Evolutionary conservation across 129 eudicot species (phyloP), one percentile per base, ranked within the genome.

Genomic region (Pseudognaphalium luteoalbum): DNA sequence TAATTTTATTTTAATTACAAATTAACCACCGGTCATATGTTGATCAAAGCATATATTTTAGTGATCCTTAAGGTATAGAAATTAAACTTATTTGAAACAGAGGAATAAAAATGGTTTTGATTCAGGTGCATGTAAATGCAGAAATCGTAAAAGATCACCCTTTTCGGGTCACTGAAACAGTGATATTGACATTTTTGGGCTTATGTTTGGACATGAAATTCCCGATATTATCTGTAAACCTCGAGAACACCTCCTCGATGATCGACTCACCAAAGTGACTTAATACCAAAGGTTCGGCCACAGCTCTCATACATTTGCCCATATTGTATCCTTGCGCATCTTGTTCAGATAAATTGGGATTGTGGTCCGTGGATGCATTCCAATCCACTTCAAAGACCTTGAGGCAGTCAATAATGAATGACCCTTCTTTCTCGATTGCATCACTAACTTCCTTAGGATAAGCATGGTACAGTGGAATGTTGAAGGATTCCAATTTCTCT

Each of bases 261-360:
- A 87, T 20, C 7, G 81, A 75, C 71, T 78, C 81, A 2, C 91
- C 91, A 61, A 89, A 89, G 33, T 89, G 96, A 68, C 77, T 75
- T 6, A 35, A 82, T 28, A 89, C 66, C 62, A 89, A 29, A 25
- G 91, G 87, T 25, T 86, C 96, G 2, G 86, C 81, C 21, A 89
- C 89, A 4, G 91, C 79, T 62, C 91, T 82, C 84, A 89, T 86
- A 20, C 84, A 84, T 68, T 77, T 82, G 1, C 86, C 81, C 51
- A 86, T 78, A 28, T 82, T 76, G 60, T 79, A 78, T 62, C 87
- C 90, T 25, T 75, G 57, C n/a, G 16, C 12, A 4, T 81, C 77
- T 10, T 21, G 35, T 16, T 78, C 33, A 15, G 59, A 63, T 28
- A 62, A 28, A 60, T 2, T 3, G 4, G 19, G 56, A 22, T 22